These are phyloP conservation scores for Penicillium thymicola DNA, from an alignment of 2,329 filamentous ascomycete genomes.

Conservation along the genomic window DNA sequence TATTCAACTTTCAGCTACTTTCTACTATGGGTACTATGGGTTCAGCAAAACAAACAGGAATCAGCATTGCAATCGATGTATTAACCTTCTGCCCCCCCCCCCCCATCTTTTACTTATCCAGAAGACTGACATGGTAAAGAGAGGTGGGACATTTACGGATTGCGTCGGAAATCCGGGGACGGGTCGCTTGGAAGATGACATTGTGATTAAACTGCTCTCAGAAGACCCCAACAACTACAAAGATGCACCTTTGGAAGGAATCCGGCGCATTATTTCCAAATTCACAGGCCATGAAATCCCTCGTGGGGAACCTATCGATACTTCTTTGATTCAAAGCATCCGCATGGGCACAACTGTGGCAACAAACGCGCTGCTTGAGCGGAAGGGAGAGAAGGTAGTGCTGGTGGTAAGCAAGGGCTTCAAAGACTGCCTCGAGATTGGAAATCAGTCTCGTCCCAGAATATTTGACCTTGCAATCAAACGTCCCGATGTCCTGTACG, in stretches of 20 bases:
- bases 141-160: slow-evolving; percentile 26
- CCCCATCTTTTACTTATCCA: neutral
- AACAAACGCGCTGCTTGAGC: slow-evolving; percentile 84
- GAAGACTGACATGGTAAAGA: slow-evolving; percentile 9
- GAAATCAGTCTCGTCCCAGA: slow-evolving; percentile 82
- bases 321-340: slow-evolving; percentile 79
- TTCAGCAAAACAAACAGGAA: slow-evolving; percentile 9
- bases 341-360: slow-evolving; percentile 95
- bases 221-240: slow-evolving; percentile 88
- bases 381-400: slow-evolving; percentile 85
- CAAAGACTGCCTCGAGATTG: slow-evolving; percentile 81
- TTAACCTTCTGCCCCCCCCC: neutral
- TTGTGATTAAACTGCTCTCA: slow-evolving; percentile 83
- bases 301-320: slow-evolving; percentile 75
- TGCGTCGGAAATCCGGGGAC: slow-evolving; percentile 51
- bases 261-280: slow-evolving; percentile 76
- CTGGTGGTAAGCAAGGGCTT: slow-evolving; percentile 86
- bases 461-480: slow-evolving; percentile 88
- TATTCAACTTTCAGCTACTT: neutral
- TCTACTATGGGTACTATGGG: slow-evolving; percentile 3
- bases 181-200: slow-evolving; percentile 61
- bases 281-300: slow-evolving; percentile 74
- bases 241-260: slow-evolving; percentile 88
- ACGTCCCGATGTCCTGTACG: slow-evolving; percentile 84
- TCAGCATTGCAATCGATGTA: slow-evolving; percentile 26